Evolutionary conservation across 768 basidiomycete species (phyloP), one percentile per base, ranked within the genome.

Genomic region (Tricholoma sp.): DNA sequence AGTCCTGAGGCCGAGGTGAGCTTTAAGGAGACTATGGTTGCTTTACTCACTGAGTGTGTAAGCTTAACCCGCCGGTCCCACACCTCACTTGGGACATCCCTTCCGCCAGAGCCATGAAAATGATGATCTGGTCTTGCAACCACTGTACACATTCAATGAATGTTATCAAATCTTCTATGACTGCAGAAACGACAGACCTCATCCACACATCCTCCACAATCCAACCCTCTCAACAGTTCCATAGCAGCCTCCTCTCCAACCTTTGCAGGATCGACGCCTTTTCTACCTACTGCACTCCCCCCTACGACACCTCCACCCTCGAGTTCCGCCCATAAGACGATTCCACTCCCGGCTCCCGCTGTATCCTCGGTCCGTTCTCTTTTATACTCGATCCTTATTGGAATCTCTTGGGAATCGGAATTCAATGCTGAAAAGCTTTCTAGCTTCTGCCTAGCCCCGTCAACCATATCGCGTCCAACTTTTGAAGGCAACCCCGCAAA

Each of bases 321-420:
- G 21, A 89, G 80, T 69, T 89, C 84, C 0, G 88, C 89, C 85
- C 87, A 89, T 12, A 91, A 68, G 2, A 89, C 74, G 55, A 91
- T 83, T 0, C 89, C 88, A 35, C 84, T 85, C 1, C 89, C 89
- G 3, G 77, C 79, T 0, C 88, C 88, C n/a, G 73, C 72, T 1
- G 76, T 73, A 46, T 78, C 68, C 12, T 71, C 68, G 32, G 76
- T 73, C 32, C 67, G 72, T 58, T 86, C 83, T 46, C 79, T 67
- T 32, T 58, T 66, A 50, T 58, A 66, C 46, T 67, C 60, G 12
- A 84, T 79, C 6, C 76, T 63, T 5, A 87, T 71, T 16, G 68
- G 59, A 10, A 76, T 58, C 31, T 60, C 58, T n/a, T 60, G 58
- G 10, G 47, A n/a, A 53, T 64, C 61, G 3, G 29, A 31, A 14